phyloP scores from a whole-genome alignment of 768 basidiomycete genomes.

The Psilocybe subaeruginosa region DNA sequence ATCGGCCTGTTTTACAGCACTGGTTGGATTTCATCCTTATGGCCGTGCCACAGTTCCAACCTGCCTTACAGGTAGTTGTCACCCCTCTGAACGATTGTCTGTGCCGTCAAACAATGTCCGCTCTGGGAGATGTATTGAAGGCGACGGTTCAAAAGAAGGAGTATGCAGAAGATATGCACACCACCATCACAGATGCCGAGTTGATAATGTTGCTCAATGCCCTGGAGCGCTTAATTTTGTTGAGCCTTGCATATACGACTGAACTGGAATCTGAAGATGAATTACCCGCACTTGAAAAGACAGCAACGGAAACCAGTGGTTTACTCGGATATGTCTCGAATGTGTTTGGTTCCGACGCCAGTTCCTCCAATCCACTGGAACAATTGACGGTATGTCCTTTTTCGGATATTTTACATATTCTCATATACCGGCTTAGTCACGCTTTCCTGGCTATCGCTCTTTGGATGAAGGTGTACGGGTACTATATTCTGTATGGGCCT shows the following conservation, averaged over 20 bases:
- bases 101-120: conserved; percentile 64
- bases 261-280: conserved; percentile 65
- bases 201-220: conserved; percentile 84
- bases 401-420: not conserved
- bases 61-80: conserved; percentile 65
- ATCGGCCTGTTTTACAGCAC: conserved; percentile 85
- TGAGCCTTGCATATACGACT: conserved; percentile 65
- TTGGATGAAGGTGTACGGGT: conserved; percentile 83
- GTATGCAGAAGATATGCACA: conserved; percentile 44
- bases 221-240: conserved; percentile 78
- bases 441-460: conserved; percentile 75
- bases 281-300: conserved; percentile 50
- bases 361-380: conserved; percentile 49
- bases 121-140: conserved; percentile 57
- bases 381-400: conserved; percentile 53
- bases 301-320: conserved; percentile 57
- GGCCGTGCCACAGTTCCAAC: conserved; percentile 86
- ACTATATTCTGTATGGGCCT: conserved; percentile 76
- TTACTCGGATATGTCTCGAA: conserved; percentile 90
- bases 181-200: conserved; percentile 75
- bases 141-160: conserved; percentile 39
- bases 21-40: conserved; percentile 97
- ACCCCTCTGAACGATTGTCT: conserved; percentile 80
- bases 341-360: conserved; percentile 81
- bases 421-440: conserved; percentile 45